Evolutionary conservation across 164 flowering plant genomes (phyloP).

Genomic region (Vitis rupestris): DNA sequence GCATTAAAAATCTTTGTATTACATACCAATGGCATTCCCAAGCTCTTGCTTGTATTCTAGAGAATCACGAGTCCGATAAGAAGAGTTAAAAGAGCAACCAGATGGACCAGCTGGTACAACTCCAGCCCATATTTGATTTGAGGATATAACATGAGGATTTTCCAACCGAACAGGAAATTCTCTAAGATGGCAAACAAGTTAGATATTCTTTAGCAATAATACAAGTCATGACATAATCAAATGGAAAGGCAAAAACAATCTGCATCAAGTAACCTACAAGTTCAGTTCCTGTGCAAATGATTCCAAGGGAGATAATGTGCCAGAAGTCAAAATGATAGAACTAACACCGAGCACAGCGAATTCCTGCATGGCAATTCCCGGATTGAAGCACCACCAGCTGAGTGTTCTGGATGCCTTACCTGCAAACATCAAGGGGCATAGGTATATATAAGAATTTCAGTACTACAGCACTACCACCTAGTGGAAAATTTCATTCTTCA

Average conservation of each 20-base stretch:
- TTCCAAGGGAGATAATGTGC: conserved; percentile 91
- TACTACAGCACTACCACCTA: background rate
- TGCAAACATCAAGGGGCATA: conserved; percentile 22
- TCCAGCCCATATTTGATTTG: conserved; percentile 93
- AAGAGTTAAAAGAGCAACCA: conserved; percentile 78
- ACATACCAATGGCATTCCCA: conserved; percentile 95
- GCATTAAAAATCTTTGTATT: background rate
- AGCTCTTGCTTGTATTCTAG: conserved; percentile 84
- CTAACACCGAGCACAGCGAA: conserved; percentile 59
- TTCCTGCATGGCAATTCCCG: conserved; percentile 87
- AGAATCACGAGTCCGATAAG: conserved; percentile 79
- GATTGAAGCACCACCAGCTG: conserved; percentile 99
- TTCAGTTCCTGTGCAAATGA: conserved; percentile 92
- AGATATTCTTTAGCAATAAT: conserved; percentile 15
- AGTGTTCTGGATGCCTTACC: conserved; percentile 78
- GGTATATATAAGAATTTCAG: background rate
- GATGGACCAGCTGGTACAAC: conserved; percentile 91
- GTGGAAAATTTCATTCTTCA: background rate
- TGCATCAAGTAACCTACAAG: conserved; percentile 45
- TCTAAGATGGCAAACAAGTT: conserved; percentile 32
- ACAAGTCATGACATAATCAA: conserved; percentile 6
- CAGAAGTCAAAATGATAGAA: conserved; percentile 94
- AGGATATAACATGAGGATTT: conserved; percentile 95
- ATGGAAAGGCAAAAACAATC: background rate
- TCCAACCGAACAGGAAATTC: conserved; percentile 86